Base-by-base conservation (phyloP, 495 filamentous ascomycete species). In the Letharia columbiana region DNA sequence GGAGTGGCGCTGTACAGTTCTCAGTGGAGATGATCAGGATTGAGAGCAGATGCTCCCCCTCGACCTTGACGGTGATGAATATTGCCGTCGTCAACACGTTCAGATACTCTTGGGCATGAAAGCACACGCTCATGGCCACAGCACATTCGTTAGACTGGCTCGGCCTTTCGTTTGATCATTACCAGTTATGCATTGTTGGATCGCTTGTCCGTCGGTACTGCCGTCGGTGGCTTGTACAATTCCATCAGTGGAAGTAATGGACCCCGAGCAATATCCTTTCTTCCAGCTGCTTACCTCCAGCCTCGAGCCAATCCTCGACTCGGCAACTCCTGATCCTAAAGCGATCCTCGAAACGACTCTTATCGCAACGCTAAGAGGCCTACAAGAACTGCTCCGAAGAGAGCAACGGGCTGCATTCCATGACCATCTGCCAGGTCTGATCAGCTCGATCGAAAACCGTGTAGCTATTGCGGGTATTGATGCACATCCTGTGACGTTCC, bases 191-290 rank as follows among this genome's bases (percentile, higher is more conserved):
- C 80, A 33, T 78, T 87, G 10, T 66, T 83, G 17, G 69, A 75
- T 6, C 87, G 84, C 0, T 68, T 82, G 20, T 71, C 84, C 1
- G 71, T 87, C 3, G 83, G 87, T 64, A 77, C 76, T 44, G 68
- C 77, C 15, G 76, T 87, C 35, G 82, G 74, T 18, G 84, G 79
- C 11, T 83, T 88, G 44, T 86, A 84, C 73, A 83, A 80, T 65
- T 78, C 77, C 67, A 67, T 88, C 31, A 83, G 76, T 66, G 84
- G 85, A 33, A 66, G 72, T n/a, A 68, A 66, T 47, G 85, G 86
- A 10, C 71, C 71, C 9, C 75, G 82, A 23, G 80, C 77, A 2
- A 70, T 80, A 28, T 18, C 57, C 61, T 28, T 75, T 84, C 61
- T 81, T 84, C 58, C 62, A 61, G 5, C 72, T 57, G 17, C 41